Base-by-base conservation (phyloP, 768 basidiomycete genomes). In the Amanita inopinata region DNA sequence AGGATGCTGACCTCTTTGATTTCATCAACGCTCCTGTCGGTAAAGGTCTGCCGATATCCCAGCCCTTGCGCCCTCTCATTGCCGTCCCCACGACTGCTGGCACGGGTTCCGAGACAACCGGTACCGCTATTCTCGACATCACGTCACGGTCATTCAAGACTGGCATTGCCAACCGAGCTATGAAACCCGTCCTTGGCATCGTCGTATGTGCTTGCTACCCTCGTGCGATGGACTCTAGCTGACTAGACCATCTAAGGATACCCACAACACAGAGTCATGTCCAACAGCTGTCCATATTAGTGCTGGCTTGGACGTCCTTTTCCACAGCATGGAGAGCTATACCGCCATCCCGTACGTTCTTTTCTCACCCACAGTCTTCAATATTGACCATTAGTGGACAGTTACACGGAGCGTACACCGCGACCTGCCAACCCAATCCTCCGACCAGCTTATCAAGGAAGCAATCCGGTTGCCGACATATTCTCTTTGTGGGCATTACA, bases 21-120 rank as follows among this genome's bases (percentile, higher is more conserved):
- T 98, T 94, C 59, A 87, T 97, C 61, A 98, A 97, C 56, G 92
- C 94, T 1, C 94, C 94, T 0, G 70, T 97, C 40, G 94, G 94
- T 32, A 92, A 90, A 61, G 93, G 93, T 3, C 69, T 82, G 28
- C 88, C 93, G 2, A 83, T 98, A 49, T 65, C 73, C 2, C 66
- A 85, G 56, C 64, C 69, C 12, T 67, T 98, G 17, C 66, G 78
- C 5, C 94, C 94, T 10, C 68, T 98, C 35, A 94, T 94, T 47
- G 90, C 90, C 33, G 70, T 91, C 61, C 72, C 74, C 15, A 76
- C 74, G 15, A 76, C 74, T 3, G 79, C 79, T 22, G 94, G 94
- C 38, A 94, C 92, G 10, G 92, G 91, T 12, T 89, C 87, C 1
- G 89, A 97, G 60, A 97, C 93, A 2, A 97, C 93, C 0, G 93